Percentiles rank a stretch among this genome's conserved stretches.
These are phyloP conservation scores for Hysterium pulicare DNA, from an alignment of 2,329 filamentous ascomycete genomes.

Conservation along the genomic window DNA sequence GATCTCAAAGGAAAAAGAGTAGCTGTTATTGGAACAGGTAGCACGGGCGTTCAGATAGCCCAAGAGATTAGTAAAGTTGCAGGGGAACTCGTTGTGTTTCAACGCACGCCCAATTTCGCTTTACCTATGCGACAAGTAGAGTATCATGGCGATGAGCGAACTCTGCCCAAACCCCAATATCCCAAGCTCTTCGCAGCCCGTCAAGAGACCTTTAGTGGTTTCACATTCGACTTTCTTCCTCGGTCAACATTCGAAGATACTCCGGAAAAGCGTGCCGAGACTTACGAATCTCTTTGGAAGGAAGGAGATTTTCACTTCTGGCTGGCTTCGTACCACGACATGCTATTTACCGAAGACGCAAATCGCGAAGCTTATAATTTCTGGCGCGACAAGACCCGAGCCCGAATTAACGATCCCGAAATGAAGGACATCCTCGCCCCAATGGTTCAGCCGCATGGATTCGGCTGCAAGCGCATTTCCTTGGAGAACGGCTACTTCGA, in stretches of 20 bases:
- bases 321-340: conserved; percentile 26
- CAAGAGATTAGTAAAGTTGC: conserved; percentile 3
- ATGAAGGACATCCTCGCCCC: conserved; percentile 43
- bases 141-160: conserved; percentile 48
- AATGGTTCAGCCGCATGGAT: conserved; percentile 37
- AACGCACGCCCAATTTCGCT: conserved; percentile 36
- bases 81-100: conserved; percentile 2
- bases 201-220: conserved; percentile 51
- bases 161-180: conserved; percentile 32
- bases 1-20: conserved; percentile 53
- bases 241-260: conserved; percentile 31
- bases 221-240: conserved; percentile 51
- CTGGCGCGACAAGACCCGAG: conserved; percentile 40
- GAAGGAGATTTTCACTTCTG: conserved; percentile 22
- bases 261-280: conserved; percentile 11
- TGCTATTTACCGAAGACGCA: conserved; percentile 32
- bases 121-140: conserved; percentile 53
- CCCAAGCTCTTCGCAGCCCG: conserved; percentile 47
- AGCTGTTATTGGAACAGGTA: conserved; percentile 61
- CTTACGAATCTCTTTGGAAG: conserved; percentile 18
- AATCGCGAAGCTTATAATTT: conserved; percentile 44
- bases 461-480: conserved; percentile 39
- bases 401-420: conserved; percentile 32
- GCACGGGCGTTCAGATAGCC: conserved; percentile 43
- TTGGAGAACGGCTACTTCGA: conserved; percentile 43